Evolutionary conservation across 2,329 filamentous ascomycete genomes (phyloP), one percentile per base, ranked within the genome.

Genomic region (Alternaria burnsii): DNA sequence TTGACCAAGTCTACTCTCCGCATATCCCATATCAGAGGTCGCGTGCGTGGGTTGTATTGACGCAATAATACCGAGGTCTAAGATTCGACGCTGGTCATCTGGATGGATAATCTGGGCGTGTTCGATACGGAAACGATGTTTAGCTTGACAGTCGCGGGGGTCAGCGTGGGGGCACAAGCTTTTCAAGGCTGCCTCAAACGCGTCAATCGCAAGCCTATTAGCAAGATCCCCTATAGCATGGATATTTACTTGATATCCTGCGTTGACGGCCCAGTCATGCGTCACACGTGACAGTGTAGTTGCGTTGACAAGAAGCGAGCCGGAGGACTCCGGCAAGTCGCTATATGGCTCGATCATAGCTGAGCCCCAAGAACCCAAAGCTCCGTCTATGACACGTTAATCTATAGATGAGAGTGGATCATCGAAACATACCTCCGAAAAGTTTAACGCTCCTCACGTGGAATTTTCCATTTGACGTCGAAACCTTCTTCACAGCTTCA

Each of bases 31-130:
- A 74, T 91, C 89, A 8, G 87, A 89, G 3, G 89, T 91, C 22
- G 89, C 89, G 70, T 91, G 89, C 0, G 89, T 91, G 5, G 89
- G 89, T 70, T 91, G 89, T 55, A 92, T 87, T 3, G 87, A 90
- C 0, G 89, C 88, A 53, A 91, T 83, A 68, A 91, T 86, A 7
- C 86, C 87, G 5, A 90, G 75, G 5, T 81, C 78, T 53, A 80
- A 80, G 69, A 91, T 86, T 30, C 88, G 84, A 1, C 67, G 76
- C 72, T 90, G 89, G 75, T 91, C 89, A 58, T 82, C 80, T 4
- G 87, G 87, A 69, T 90, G 86, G 60, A 91, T 87, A 67, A 91
- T 91, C 68, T 91, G 89, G 0, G 88, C 79, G 78, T 92, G 89
- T 72, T 91, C 89, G 69, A 92, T 88, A 64, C 89, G 87, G 78